Conservation (phyloP, 148 eudicot species). For the Fallopia convolvulus region DNA sequence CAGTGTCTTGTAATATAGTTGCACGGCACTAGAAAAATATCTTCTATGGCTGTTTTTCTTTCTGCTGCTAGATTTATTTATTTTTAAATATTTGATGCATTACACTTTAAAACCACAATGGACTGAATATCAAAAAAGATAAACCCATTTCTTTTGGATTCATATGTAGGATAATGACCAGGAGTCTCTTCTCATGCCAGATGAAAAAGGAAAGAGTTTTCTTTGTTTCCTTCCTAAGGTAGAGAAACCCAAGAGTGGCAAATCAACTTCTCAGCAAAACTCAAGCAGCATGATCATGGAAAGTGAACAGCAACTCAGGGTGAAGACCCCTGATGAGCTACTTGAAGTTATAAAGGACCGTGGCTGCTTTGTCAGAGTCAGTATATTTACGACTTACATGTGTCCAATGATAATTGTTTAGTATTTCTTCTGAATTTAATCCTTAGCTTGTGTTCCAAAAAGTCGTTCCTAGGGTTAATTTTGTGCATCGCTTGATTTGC, state of each 20-base stretch:
- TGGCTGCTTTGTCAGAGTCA: slow-evolving; percentile 66
- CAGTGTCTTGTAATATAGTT: neutral
- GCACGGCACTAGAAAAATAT: neutral
- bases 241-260: slow-evolving; percentile 67
- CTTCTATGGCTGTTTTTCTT: neutral
- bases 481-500: neutral
- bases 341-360: slow-evolving; percentile 62
- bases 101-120: neutral
- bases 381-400: slow-evolving; percentile 11
- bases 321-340: slow-evolving; percentile 93
- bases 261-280: slow-evolving; percentile 52
- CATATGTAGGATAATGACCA: slow-evolving; percentile 57
- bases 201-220: slow-evolving; percentile 60
- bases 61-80: neutral
- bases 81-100: neutral
- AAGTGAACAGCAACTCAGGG: slow-evolving; percentile 58
- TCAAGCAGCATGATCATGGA: slow-evolving; percentile 82
- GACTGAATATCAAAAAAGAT: neutral
- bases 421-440: neutral
- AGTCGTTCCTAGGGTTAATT: neutral
- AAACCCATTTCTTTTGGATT: neutral
- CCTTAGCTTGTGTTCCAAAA: neutral
- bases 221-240: slow-evolving; percentile 74
- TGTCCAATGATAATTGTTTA: neutral
- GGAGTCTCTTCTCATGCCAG: slow-evolving; percentile 74